Base-by-base conservation (phyloP, 148 eudicot species). In the Heliosperma pusillum region DNA sequence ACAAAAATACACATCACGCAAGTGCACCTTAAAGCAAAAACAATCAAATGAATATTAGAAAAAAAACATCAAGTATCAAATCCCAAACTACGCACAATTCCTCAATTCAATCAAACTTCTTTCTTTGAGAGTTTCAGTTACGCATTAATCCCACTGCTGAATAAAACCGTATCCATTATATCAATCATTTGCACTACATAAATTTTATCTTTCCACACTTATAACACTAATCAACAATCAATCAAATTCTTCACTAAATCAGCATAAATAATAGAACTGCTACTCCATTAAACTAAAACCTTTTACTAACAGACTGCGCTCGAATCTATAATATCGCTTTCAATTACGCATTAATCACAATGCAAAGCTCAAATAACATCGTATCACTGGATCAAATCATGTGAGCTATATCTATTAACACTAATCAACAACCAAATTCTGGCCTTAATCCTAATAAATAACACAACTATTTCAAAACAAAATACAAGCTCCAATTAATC, bases 401-500 rank as follows among this genome's bases (percentile, higher is more conserved):
- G 15, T 53, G 5, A 0, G 22, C 30, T 16, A 16, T 26, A 6
- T 57, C 22, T 57, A 17, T 5, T 1, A 57, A n/a, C 45, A 19
- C 60, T n/a, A 57, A 17, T 57, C 60, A 57, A 57, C 24, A 73
- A 60, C 22, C 74, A 16, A 4, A 20, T 12, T 30, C 2, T 7
- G 22, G 1, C 66, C 5, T 58, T 42, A 42, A 7, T 10, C 45
- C 45, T 42, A 42, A 42, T 42, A 42, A 42, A 42, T 42, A n/a
- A n/a, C n/a, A n/a, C n/a, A n/a, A n/a, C n/a, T n/a, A n/a, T n/a
- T n/a, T n/a, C n/a, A n/a, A n/a, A n/a, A n/a, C n/a, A n/a, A n/a
- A n/a, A n/a, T 13, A 57, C 52, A 57, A 62, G 44, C 50, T 42
- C 19, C 11, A 40, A 60, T 73, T 17, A 42, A 70, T 47, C 82